Conservation (phyloP, 305 asterid species). For the Fraxinus sp. region DNA sequence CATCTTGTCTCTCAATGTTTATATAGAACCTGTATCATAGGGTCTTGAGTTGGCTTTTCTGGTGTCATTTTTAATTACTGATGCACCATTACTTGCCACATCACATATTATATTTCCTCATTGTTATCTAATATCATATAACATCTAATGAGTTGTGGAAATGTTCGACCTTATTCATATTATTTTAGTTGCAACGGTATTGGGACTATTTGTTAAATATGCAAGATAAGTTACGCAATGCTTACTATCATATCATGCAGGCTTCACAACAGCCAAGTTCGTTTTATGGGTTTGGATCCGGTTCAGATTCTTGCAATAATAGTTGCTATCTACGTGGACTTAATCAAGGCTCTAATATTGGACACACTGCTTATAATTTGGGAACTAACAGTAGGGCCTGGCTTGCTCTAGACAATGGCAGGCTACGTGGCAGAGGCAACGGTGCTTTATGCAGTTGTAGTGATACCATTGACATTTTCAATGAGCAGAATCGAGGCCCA, state of each 20-base stretch:
- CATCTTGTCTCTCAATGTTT: not conserved
- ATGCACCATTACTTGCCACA: not conserved
- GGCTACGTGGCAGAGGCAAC: conserved; percentile 14
- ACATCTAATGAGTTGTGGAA: not conserved
- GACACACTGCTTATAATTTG: not conserved
- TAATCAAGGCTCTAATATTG: conserved; percentile 16
- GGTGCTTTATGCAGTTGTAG: conserved; percentile 23
- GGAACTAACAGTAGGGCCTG: conserved; percentile 12
- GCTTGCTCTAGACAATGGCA: conserved; percentile 22
- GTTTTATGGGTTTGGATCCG: conserved; percentile 16
- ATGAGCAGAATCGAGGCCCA: conserved; percentile 29
- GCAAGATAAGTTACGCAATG: not conserved
- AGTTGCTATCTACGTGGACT: conserved; percentile 9
- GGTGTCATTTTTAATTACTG: not conserved
- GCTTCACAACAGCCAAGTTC: conserved; percentile 19
- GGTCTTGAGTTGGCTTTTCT: not conserved
- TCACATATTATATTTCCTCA: not conserved
- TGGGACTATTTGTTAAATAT: not conserved
- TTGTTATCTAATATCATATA: not conserved
- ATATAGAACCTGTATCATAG: not conserved
- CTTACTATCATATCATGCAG: conserved; percentile 3
- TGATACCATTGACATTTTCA: conserved; percentile 14
- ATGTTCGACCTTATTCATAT: not conserved
- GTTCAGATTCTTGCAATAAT: conserved; percentile 17
- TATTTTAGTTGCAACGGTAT: not conserved